Percentiles rank a stretch among this genome's conserved stretches.
These are phyloP conservation scores for Fusarium sterilihyphosum DNA, from an alignment of 2,329 filamentous ascomycete species.

Conservation along the genomic window DNA sequence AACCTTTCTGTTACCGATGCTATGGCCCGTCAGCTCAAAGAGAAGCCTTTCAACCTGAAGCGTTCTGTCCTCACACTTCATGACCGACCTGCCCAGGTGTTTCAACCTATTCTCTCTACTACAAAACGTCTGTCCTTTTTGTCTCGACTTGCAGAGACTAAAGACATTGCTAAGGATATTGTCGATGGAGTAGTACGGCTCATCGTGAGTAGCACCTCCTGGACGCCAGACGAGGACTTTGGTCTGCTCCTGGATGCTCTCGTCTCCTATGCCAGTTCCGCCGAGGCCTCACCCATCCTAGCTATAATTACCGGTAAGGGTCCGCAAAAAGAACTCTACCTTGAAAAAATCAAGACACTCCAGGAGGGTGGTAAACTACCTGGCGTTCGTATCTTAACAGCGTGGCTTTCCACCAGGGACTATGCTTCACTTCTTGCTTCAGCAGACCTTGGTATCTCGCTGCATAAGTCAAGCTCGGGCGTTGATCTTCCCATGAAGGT, in stretches of 20 bases:
- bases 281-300: slow-evolving; percentile 71
- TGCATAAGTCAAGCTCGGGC: slow-evolving; percentile 93
- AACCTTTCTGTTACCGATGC: slow-evolving; percentile 91
- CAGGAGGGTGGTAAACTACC: slow-evolving; percentile 70
- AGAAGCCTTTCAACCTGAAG: slow-evolving; percentile 70
- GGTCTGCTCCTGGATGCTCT: slow-evolving; percentile 85
- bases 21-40: slow-evolving; percentile 79
- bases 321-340: slow-evolving; percentile 81
- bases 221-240: slow-evolving; percentile 98
- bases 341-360: slow-evolving; percentile 71
- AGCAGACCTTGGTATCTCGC: slow-evolving; percentile 88
- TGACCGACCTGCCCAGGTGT: slow-evolving; percentile 85
- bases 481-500: slow-evolving; percentile 99
- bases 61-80: slow-evolving; percentile 78
- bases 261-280: slow-evolving; percentile 71
- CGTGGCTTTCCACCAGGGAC: slow-evolving; percentile 85
- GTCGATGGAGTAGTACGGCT: slow-evolving; percentile 69
- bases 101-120: slow-evolving; percentile 71
- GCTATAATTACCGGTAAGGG: slow-evolving; percentile 96
- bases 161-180: slow-evolving; percentile 67
- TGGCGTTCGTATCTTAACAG: slow-evolving; percentile 78
- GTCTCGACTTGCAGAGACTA: slow-evolving; percentile 70
- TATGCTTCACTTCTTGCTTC: slow-evolving; percentile 86
- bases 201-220: slow-evolving; percentile 92
- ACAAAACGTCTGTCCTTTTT: slow-evolving; percentile 69